Evolutionary conservation across 2,329 filamentous ascomycete genomes (phyloP), one percentile per base, ranked within the genome.

Genomic region (Fusarium duplospermum): DNA sequence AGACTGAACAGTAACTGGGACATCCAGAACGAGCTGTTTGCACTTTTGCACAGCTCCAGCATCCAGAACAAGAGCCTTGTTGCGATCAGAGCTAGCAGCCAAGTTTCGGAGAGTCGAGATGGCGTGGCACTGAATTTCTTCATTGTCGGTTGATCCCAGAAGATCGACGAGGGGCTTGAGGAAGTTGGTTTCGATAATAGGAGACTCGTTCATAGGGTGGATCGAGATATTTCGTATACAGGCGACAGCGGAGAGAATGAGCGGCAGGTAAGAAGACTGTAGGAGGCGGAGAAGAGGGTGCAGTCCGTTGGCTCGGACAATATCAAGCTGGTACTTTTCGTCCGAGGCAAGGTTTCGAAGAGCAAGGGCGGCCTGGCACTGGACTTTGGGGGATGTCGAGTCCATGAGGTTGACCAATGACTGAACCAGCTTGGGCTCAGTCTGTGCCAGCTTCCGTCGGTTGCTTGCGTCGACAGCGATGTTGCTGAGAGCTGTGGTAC

Each of bases 161-260:
- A 99, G 89, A 76, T 98, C 95, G 27, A 99, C 96, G 64, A 99
- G 85, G 1, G 96, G 96, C 81, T 95, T 95, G 69, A 99, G 85
- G 83, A 99, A 99, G 67, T 96, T 96, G 45, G 96, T 96, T 80
- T 99, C 96, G 79, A 99, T 99, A 75, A 99, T 99, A 0, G 96
- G 96, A 13, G 96, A 98, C 84, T 99, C 96, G 84, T 99, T 99
- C 80, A 96, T 88, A 20, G 96, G 96, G 81, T 99, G 96, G 76
- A 99, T 99, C 66, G 96, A 98, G 76, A 99, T 99, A 83, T 99
- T 99, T 78, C 96, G 93, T 82, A 99, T 99, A 81, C 96, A 99
- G 59, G 96, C 96, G 73, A 99, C 96, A 54, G 96, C 96, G 22
- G 96, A 98, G 42, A 98, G 91, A 69, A 98, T 98, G 64, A 99